Evolutionary conservation across 2,329 filamentous ascomycete species (phyloP).

Genomic region (Gremmenia infestans): DNA sequence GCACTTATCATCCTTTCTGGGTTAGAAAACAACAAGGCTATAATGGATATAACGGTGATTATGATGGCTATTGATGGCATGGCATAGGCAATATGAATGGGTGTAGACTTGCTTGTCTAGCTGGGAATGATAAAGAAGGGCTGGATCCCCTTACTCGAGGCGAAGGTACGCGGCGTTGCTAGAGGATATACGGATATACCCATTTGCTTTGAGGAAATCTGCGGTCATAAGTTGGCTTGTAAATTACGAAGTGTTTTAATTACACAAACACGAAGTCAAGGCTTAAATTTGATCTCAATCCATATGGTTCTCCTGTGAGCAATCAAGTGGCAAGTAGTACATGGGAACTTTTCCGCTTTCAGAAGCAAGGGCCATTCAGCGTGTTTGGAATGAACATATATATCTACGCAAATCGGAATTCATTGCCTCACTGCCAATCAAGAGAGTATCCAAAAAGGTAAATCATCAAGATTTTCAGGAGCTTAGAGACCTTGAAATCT

Average conservation of each 20-base stretch:
- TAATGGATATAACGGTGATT: constrained; percentile 6
- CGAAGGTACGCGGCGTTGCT: not conserved
- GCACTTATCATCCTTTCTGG: constrained; percentile 25
- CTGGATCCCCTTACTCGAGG: not conserved
- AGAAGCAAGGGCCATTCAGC: too few relatives aligned
- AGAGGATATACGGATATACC: not conserved
- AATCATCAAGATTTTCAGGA: too few relatives aligned
- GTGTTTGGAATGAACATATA: too few relatives aligned
- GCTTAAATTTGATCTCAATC: not conserved
- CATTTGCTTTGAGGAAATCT: not conserved
- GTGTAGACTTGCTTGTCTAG: not conserved
- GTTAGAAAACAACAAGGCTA: constrained; percentile 7
- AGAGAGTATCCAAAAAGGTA: too few relatives aligned
- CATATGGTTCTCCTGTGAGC: not conserved
- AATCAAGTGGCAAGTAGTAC: too few relatives aligned
- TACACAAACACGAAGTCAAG: not conserved
- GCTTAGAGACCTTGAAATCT: too few relatives aligned
- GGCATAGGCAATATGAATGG: not conserved
- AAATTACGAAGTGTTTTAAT: not conserved
- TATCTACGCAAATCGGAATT: too few relatives aligned
- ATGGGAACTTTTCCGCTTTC: too few relatives aligned
- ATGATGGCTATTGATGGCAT: not conserved
- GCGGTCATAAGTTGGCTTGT: not conserved
- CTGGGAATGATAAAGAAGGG: not conserved
- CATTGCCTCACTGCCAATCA: too few relatives aligned